phyloP scores from a whole-genome alignment of 345 rosid genomes.

The Eucalyptus cloeziana region DNA sequence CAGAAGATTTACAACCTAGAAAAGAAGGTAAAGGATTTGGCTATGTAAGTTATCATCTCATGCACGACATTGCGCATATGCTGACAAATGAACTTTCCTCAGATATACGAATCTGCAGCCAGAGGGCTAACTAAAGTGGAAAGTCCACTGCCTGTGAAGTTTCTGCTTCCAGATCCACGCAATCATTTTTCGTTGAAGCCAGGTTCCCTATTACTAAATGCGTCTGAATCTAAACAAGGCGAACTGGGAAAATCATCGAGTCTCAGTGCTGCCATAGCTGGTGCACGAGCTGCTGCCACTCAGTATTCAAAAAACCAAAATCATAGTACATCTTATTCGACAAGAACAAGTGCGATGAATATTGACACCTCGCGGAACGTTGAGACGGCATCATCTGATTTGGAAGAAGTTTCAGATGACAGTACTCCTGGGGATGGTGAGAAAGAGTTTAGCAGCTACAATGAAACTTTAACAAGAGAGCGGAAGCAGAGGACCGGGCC shows the following conservation, averaged over 20 bases:
- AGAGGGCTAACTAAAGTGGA: constrained; percentile 56
- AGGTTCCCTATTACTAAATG: constrained; percentile 29
- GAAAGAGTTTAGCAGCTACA: not conserved
- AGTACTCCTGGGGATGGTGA: not conserved
- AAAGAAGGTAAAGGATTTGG: constrained; percentile 45
- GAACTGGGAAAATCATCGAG: constrained; percentile 27
- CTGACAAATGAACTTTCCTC: not conserved
- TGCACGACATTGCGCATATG: not conserved
- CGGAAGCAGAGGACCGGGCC: constrained; percentile 5
- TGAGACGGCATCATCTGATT: not conserved
- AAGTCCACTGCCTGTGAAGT: constrained; percentile 44
- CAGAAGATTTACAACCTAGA: constrained; percentile 83
- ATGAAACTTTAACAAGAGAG: not conserved
- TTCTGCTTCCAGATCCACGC: constrained; percentile 54
- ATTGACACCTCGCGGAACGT: constrained; percentile 6
- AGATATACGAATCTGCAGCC: constrained; percentile 65
- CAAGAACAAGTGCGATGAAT: not conserved
- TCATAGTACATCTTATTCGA: not conserved
- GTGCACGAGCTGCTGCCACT: constrained; percentile 76
- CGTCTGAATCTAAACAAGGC: constrained; percentile 9
- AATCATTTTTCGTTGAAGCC: constrained; percentile 72
- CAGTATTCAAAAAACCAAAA: constrained; percentile 49
- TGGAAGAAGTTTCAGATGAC: not conserved
- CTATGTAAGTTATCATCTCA: not conserved
- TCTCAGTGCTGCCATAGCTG: constrained; percentile 68